These are phyloP conservation scores for Thecaphora thlaspeos DNA, from an alignment of 1,284 basidiomycete genomes.

Conservation along the genomic window DNA sequence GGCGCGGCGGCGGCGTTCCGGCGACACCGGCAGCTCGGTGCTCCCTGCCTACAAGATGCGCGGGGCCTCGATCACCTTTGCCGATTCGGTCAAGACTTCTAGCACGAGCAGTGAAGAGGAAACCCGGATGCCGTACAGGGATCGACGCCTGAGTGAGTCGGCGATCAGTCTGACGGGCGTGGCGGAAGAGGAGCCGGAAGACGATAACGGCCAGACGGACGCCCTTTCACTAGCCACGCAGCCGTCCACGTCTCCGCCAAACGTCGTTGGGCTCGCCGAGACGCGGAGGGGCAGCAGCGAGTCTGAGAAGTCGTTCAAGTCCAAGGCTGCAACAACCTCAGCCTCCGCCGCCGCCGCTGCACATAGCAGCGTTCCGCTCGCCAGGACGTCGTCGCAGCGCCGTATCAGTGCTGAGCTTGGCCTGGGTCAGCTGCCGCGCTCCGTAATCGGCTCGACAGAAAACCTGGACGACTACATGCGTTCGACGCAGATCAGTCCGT, in stretches of 20 bases:
- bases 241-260: conserved; percentile 9
- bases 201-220: conserved; percentile 9
- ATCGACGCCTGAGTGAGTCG: conserved; percentile 49
- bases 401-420: conserved; percentile 47
- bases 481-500: conserved; percentile 19
- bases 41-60: conserved; percentile 3
- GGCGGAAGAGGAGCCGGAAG: conserved; percentile 41
- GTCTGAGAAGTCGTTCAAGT: conserved; percentile 20
- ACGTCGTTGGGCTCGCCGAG: conserved; percentile 6
- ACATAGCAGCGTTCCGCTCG: conserved; percentile 9
- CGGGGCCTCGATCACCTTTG: conserved; percentile 37
- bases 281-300: conserved; percentile 31
- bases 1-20: conserved; percentile 17
- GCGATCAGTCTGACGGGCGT: conserved; percentile 46
- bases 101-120: conserved; percentile 37
- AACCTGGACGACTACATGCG: conserved; percentile 34
- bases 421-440: conserved; percentile 29
- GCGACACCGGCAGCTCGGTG: conserved; percentile 10
- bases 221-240: conserved; percentile 2
- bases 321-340: too few relatives aligned
- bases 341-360: too few relatives aligned
- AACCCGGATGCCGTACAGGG: conserved; percentile 39
- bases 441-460: conserved; percentile 31
- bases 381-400: conserved; percentile 35
- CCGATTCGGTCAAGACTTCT: conserved; percentile 29